phyloP scores from a whole-genome alignment of 768 basidiomycete species.

The Mycena venus region DNA sequence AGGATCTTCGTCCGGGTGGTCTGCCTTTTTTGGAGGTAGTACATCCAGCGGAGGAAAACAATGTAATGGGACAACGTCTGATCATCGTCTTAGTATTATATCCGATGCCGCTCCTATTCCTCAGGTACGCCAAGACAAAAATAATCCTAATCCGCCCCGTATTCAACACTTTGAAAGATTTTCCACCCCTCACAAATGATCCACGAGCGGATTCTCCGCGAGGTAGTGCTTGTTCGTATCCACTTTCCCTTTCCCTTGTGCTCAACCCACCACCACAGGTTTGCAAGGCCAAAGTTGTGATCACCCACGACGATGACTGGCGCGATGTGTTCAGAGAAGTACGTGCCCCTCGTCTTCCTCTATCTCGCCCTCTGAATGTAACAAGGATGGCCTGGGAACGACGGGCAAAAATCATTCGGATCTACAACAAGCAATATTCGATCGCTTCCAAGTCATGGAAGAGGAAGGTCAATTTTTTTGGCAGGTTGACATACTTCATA shows the following conservation, averaged over 20 bases:
- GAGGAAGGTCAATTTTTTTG: not conserved
- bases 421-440: not conserved
- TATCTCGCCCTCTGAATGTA: not conserved
- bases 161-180: not conserved
- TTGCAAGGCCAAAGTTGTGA: not conserved
- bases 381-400: not conserved
- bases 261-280: not conserved
- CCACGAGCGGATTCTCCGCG: not conserved
- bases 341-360: not conserved
- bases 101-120: not conserved
- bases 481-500: not conserved
- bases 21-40: not conserved
- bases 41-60: not conserved
- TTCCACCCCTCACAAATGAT: not conserved
- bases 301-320: conserved; percentile 27
- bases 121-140: not conserved
- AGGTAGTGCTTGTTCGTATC: not conserved
- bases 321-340: not conserved
- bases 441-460: not conserved
- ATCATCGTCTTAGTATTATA: not conserved
- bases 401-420: not conserved
- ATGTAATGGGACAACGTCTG: too few species aligned
- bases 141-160: not conserved
- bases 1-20: not conserved
- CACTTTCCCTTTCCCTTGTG: not conserved